Conservation (phyloP, 1,284 basidiomycete genomes). For the Cutaneotrichosporon mucoides region DNA sequence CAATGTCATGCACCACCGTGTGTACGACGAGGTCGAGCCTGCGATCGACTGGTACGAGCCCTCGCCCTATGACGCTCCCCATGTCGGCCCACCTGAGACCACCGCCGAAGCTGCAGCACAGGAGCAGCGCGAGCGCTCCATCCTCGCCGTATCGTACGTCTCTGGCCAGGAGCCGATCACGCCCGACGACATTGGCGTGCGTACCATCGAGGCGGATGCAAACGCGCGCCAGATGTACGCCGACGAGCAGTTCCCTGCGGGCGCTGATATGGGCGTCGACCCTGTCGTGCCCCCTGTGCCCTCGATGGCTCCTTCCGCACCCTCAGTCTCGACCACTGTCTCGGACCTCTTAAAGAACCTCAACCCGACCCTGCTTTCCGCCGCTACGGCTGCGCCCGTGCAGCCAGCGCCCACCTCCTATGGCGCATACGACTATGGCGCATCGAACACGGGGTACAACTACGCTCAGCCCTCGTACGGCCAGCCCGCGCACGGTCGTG, state of each 20-base stretch:
- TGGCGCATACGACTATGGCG: not conserved
- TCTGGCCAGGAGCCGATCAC: constrained; percentile 14
- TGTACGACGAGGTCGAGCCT: constrained; percentile 19
- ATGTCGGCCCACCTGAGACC: not conserved
- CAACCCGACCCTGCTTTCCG: not conserved
- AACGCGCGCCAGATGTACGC: constrained; percentile 1
- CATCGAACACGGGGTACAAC: not conserved
- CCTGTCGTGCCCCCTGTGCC: no score
- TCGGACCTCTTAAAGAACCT: constrained; percentile 6
- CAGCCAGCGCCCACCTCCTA: not conserved
- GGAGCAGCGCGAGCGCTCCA: constrained; percentile 30
- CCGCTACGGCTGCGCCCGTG: not conserved
- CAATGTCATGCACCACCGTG: constrained; percentile 22
- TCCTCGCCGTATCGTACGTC: constrained; percentile 27
- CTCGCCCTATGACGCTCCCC: constrained; percentile 7
- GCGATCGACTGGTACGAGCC: constrained; percentile 40
- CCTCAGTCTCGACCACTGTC: not conserved
- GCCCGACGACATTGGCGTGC: constrained; percentile 25
- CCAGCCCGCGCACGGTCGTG: not conserved
- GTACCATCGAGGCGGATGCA: constrained; percentile 13
- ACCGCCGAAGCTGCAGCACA: constrained; percentile 27
- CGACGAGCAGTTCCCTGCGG: not conserved
- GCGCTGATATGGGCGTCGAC: no score
- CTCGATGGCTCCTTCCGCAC: not conserved
- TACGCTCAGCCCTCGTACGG: not conserved